Percentiles rank a stretch among this genome's conserved stretches.
Conservation (phyloP, 169 alveolate species). For the Plasmodium inui region DNA sequence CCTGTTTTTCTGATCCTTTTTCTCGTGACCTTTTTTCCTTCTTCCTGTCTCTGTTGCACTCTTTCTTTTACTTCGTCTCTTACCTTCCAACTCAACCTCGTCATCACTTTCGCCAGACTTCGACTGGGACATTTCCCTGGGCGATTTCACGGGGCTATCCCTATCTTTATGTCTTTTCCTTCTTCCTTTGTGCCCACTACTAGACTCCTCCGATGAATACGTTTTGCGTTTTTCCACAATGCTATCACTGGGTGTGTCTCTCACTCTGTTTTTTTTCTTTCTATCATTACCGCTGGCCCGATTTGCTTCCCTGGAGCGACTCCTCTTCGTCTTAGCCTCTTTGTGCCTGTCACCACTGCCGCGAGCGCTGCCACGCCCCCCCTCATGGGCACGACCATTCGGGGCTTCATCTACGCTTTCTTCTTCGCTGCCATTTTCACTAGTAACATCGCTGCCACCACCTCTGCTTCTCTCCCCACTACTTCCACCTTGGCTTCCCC, state of each 20-base stretch:
- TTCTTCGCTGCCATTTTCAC: background rate
- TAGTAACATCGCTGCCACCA: background rate
- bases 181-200: background rate
- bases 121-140: background rate
- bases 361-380: background rate
- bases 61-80: background rate
- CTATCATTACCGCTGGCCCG: background rate
- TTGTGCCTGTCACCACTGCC: background rate
- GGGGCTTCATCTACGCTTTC: no score
- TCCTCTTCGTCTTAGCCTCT: background rate
- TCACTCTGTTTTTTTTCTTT: background rate
- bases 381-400: no score
- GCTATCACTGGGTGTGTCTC: background rate
- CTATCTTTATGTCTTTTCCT: background rate
- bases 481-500: background rate
- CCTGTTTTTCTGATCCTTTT: background rate
- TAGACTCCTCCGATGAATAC: background rate
- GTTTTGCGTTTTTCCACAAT: background rate
- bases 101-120: background rate
- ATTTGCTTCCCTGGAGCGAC: background rate
- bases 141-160: background rate
- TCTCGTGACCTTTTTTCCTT: background rate
- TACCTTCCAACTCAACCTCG: background rate
- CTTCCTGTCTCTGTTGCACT: background rate
- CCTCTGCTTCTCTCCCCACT: background rate